Percentiles rank a stretch among this genome's conserved stretches.
Evolutionary conservation across 768 basidiomycete species (phyloP).

Genomic region (Cystoderma amianthinum): DNA sequence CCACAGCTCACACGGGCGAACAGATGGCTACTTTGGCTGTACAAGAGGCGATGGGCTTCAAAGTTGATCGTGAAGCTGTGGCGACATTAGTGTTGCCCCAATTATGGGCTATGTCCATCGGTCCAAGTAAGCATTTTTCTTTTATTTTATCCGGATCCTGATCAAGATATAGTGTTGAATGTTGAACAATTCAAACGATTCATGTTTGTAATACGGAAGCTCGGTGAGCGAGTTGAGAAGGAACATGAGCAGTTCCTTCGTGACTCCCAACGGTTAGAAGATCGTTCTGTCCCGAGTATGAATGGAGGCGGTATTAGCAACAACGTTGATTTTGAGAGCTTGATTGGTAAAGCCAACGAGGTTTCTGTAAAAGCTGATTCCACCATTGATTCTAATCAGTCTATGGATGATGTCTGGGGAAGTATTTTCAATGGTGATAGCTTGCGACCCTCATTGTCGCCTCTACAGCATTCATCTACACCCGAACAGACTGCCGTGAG

Average conservation of each 20-base stretch:
- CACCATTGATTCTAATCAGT: conserved; percentile 23
- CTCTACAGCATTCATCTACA: neutral
- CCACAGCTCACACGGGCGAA: neutral
- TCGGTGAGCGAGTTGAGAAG: conserved; percentile 81
- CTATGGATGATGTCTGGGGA: conserved; percentile 85
- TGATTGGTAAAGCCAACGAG: conserved; percentile 58
- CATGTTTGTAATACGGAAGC: conserved; percentile 75
- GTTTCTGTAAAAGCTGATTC: conserved; percentile 40
- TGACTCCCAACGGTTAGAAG: conserved; percentile 88
- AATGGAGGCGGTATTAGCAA: conserved; percentile 30
- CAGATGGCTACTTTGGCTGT: conserved; percentile 86
- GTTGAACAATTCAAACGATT: conserved; percentile 88
- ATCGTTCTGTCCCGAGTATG: conserved; percentile 48
- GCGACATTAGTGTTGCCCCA: conserved; percentile 86
- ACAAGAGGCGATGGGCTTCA: conserved; percentile 94
- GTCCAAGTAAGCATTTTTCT: conserved; percentile 54
- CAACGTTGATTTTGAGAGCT: conserved; percentile 77
- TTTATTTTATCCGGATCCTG: neutral
- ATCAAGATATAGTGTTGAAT: conserved; percentile 48
- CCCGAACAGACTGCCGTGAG: neutral
- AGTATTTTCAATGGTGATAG: conserved; percentile 52
- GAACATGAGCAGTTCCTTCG: conserved; percentile 91
- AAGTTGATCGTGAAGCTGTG: conserved; percentile 89
- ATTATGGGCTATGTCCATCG: conserved; percentile 97
- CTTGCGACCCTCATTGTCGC: neutral